Evolutionary conservation across 345 rosid species (phyloP), one percentile per base, ranked within the genome.

Genomic region (Linum trigynum): DNA sequence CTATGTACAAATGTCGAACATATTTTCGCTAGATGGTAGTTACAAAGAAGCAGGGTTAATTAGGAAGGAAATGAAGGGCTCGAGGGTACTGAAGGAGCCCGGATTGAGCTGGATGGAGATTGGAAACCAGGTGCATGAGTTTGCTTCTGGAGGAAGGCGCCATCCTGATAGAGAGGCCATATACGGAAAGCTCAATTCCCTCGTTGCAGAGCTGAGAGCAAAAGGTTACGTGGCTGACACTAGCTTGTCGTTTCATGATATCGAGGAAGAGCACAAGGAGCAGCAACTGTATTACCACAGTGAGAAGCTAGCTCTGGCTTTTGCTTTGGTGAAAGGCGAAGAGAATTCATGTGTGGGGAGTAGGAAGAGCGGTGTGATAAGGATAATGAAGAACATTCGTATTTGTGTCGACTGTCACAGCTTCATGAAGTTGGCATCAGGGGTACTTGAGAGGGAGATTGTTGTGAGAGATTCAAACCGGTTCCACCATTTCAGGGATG

Each of bases 101-200:
- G 98, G 92, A 69, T 77, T 87, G 64, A 89, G 98, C 77, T 91
- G 95, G 96, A 84, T 80, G 3, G 95, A 91, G 76, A 77, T 85
- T 40, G 89, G 80, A 39, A 82, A 78, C 69, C 73, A 50, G 38
- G 81, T 89, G 38, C 89, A 91, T 5, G 92, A 87, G 75, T 87
- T 89, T 71, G 86, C 92, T 3, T 84, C 86, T 0, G 98, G 95
- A 55, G 98, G 98, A 63, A 74, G 78, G 12, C 78, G 57, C 45
- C 90, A 82, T 67, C 81, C 83, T 17, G 80, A 84, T 73, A 85
- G 83, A 71, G 82, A 79, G 65, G 77, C 76, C 61, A 84, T 91
- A 77, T 78, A 59, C 61, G 38, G 50, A 14, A 81, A 80, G 75
- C 79, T 89, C 0, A 70, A 81, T 57, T 74, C 67, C 36, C 73